Evolutionary conservation across 257 asterid genomes (phyloP).

Genomic region (Petunia axillaris): DNA sequence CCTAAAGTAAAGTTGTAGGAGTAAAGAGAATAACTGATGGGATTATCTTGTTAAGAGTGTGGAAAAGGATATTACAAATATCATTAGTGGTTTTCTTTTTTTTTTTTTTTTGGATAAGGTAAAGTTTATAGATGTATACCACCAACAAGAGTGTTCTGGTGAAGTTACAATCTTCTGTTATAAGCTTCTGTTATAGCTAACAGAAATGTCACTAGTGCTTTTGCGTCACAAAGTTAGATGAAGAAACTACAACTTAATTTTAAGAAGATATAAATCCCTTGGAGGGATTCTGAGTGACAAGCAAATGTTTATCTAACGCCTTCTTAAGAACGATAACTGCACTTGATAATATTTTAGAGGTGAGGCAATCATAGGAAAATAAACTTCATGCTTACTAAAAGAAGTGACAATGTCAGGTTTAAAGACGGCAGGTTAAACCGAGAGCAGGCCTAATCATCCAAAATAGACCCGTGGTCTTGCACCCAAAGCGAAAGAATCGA

Average conservation of each 20-base stretch:
- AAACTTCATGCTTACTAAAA: constrained; percentile 12
- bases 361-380: neutral
- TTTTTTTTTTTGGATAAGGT: no score
- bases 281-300: neutral
- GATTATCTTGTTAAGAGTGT: neutral
- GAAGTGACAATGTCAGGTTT: neutral
- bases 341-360: neutral
- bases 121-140: no score
- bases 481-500: neutral
- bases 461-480: neutral
- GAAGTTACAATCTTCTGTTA: no score
- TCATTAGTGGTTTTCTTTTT: neutral
- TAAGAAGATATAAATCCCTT: neutral
- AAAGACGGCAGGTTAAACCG: neutral
- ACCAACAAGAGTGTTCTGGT: no score
- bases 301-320: neutral
- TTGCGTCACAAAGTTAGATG: neutral
- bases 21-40: neutral
- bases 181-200: no score
- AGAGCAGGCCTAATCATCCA: neutral
- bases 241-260: neutral
- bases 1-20: constrained; percentile 8
- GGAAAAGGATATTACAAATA: neutral
- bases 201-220: neutral
- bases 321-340: neutral